Conservation (phyloP, 176 grass and related monocot species). For the Tillandsia fasciculata region DNA sequence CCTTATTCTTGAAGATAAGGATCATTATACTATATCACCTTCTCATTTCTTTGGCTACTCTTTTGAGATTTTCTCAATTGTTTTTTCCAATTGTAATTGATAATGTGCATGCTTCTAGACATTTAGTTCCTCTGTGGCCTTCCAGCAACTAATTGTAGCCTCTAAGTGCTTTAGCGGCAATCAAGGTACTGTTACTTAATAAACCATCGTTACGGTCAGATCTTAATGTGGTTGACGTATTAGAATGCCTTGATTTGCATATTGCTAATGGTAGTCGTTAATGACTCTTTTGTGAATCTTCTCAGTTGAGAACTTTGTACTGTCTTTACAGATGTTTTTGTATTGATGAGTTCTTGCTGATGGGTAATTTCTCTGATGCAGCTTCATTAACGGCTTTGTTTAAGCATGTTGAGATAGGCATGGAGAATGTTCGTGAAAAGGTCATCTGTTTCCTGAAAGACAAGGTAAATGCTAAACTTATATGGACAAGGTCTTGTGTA, state of each 20-base stretch:
- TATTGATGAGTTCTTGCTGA: slow-evolving; percentile 5
- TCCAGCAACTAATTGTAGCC: too few relatives aligned
- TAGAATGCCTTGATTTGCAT: too few relatives aligned
- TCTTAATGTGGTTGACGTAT: too few relatives aligned
- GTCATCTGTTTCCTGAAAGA: slow-evolving; percentile 94
- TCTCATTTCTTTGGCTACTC: neutral
- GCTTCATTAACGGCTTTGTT: slow-evolving; percentile 93
- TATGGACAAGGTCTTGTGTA: slow-evolving; percentile 4
- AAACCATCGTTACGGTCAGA: too few relatives aligned
- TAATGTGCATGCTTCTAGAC: neutral
- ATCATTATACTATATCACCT: neutral
- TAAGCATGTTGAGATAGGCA: slow-evolving; percentile 86
- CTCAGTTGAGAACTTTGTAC: neutral
- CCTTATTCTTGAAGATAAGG: neutral
- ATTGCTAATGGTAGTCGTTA: neutral
- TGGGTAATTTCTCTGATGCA: slow-evolving; percentile 27
- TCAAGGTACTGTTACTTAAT: too few relatives aligned
- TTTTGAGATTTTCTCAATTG: neutral
- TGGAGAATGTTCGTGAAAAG: slow-evolving; percentile 89
- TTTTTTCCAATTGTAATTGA: neutral
- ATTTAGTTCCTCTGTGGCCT: too few relatives aligned
- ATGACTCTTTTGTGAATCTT: neutral
- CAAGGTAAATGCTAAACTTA: slow-evolving; percentile 50
- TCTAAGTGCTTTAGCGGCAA: too few relatives aligned
- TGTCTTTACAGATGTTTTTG: neutral